These are phyloP conservation scores for Exophiala sp. DNA, from an alignment of 2,329 filamentous ascomycete genomes.

Conservation along the genomic window DNA sequence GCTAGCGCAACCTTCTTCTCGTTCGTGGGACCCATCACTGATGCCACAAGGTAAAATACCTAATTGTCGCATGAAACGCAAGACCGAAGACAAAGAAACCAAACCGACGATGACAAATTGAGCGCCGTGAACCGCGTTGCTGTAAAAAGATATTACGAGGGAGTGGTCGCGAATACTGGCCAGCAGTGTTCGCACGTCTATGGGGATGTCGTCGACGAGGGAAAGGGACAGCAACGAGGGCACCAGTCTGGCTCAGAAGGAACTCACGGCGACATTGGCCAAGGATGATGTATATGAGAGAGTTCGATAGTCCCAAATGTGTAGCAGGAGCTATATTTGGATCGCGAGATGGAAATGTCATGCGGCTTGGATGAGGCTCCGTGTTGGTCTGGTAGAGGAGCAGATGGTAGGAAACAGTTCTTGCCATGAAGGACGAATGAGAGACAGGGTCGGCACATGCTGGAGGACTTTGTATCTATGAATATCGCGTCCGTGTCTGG, in stretches of 20 bases:
- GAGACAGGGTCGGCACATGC: constrained; percentile 19
- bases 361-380: constrained; percentile 25
- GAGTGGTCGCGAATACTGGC: constrained; percentile 37
- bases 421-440: constrained; percentile 27
- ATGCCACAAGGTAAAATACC: neutral
- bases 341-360: constrained; percentile 10
- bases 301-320: constrained; percentile 6
- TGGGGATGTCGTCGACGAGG: constrained; percentile 30
- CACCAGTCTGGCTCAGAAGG: constrained; percentile 25
- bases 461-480: constrained; percentile 28
- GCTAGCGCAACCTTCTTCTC: constrained; percentile 26
- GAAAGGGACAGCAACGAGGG: constrained; percentile 26
- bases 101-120: constrained; percentile 13
- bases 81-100: constrained; percentile 4
- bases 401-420: constrained; percentile 19
- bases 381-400: constrained; percentile 14
- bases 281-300: constrained; percentile 24
- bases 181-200: constrained; percentile 39
- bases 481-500: constrained; percentile 28
- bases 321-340: constrained; percentile 25
- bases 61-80: neutral
- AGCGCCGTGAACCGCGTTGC: constrained; percentile 17
- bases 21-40: constrained; percentile 23
- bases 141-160: constrained; percentile 26
- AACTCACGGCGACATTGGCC: constrained; percentile 24